A percentile compares a stretch with the other conserved stretches of the same genome.
phyloP scores from a whole-genome alignment of 495 filamentous ascomycete species.

The Trichocladium antarcticum region DNA sequence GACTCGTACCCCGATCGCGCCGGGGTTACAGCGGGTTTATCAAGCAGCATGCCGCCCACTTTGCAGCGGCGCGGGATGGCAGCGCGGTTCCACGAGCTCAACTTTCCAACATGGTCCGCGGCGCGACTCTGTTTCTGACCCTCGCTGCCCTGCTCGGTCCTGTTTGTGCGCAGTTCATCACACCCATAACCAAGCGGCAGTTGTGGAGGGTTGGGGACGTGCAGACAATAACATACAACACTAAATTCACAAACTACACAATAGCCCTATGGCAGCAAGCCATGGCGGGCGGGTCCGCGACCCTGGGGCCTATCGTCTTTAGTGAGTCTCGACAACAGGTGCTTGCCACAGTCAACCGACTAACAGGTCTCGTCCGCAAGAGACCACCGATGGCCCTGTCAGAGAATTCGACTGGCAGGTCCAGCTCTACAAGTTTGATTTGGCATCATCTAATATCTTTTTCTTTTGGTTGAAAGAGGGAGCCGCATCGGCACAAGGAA shows the following conservation, averaged over 20 bases:
- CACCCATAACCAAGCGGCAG: neutral
- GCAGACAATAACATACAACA: constrained; percentile 11
- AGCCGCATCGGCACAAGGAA: neutral
- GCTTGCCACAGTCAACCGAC: neutral
- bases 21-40: too few species aligned
- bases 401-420: constrained; percentile 25
- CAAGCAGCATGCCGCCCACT: too few species aligned
- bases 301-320: constrained; percentile 15
- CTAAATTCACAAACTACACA: constrained; percentile 7
- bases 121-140: neutral
- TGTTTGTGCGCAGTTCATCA: neutral
- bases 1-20: too few species aligned
- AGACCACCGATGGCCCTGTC: constrained; percentile 2
- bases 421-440: constrained; percentile 21
- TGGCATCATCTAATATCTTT: constrained; percentile 20
- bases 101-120: neutral
- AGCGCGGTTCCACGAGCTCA: too few species aligned
- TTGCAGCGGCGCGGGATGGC: too few species aligned
- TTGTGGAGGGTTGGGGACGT: constrained; percentile 11
- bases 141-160: neutral
- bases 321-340: constrained; percentile 2
- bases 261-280: constrained; percentile 17
- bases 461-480: constrained; percentile 24
- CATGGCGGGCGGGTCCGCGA: neutral
- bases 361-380: neutral